Evolutionary conservation across 805 yeast species (phyloP), one percentile per base, ranked within the genome.

Genomic region (Nakazawaea wickerhamii): DNA sequence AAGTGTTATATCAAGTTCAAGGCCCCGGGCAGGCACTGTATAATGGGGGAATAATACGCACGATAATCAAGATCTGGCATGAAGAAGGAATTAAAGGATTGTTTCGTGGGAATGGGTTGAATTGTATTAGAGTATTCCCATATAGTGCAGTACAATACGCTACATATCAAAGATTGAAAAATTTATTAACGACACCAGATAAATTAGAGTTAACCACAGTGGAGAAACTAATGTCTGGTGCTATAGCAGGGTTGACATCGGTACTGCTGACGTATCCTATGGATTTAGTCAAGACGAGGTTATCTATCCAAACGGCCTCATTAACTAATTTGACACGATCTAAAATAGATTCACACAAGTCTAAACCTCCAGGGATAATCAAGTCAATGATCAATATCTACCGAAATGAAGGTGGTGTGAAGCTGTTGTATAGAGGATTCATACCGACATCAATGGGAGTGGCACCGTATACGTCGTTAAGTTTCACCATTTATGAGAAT

Each of bases 81-180:
- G 96, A 88, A 46, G 99, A 91, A 67, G 97, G 98, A n/a, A 71
- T 85, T 69, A 73, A 78, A 42, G 99, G 98, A 0, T 67, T 84
- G 53, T 86, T 87, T 61, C 68, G 98, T 37, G 99, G 99, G 1
- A 91, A 91, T 61, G 86, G 91, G 0, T 70, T 87, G 47, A 91
- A 91, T 60, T 90, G 97, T 67, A 63, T 91, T 2, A 70, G 99
- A 42, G 87, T 93, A 20, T 78, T 91, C 48, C 99, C 99, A 1
- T 91, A 91, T 57, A 81, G 91, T 46, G 97, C 98, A 0, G 95
- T 89, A 11, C 99, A 91, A 63, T 91, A 87, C 64, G 76, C 88
- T 22, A 88, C 84, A 6, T 91, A 84, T 60, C 91, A 91, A 52
- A 59, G 69, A 36, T 64, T 74, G 52, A 84, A 80, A 56, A 65